Percentiles rank a stretch among this genome's conserved stretches.
These are phyloP conservation scores for Trametes pubescens DNA, from an alignment of 1,284 basidiomycete species.

Conservation along the genomic window DNA sequence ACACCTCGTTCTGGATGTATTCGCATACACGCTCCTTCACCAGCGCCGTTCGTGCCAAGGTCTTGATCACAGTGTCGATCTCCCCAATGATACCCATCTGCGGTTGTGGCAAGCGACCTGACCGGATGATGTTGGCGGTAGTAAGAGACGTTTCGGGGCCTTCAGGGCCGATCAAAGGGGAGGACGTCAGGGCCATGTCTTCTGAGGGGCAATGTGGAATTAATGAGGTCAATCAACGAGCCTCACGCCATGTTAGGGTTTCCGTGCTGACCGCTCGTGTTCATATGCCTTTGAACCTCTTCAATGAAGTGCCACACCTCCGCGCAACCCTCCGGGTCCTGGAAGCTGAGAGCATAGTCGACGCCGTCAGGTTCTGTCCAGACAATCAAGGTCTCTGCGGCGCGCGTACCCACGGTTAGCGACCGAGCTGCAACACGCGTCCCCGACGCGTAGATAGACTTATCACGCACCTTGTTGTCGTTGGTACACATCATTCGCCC, in stretches of 20 bases:
- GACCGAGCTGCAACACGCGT: constrained; percentile 17
- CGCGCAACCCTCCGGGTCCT: constrained; percentile 94
- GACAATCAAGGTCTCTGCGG: constrained; percentile 93
- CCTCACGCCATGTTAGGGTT: constrained; percentile 17
- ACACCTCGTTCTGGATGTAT: constrained; percentile 80
- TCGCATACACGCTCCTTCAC: constrained; percentile 85
- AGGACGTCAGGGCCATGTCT: constrained; percentile 60
- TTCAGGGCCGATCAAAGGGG: constrained; percentile 65
- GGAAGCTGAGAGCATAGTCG: constrained; percentile 97
- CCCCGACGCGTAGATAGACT: constrained; percentile 21
- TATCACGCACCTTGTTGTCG: constrained; percentile 83
- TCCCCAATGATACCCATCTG: constrained; percentile 77
- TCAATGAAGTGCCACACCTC: constrained; percentile 98
- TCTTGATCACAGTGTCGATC: constrained; percentile 80
- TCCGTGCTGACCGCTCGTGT: constrained; percentile 58
- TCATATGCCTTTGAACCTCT: constrained; percentile 92
- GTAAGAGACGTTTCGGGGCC: constrained; percentile 67
- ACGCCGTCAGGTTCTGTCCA: constrained; percentile 97
- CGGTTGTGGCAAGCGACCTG: constrained; percentile 75
- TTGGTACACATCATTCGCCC: constrained; percentile 88
- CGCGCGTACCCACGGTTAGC: constrained; percentile 16
- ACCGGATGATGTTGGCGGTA: constrained; percentile 68
- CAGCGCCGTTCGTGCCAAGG: constrained; percentile 66
- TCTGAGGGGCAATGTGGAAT: constrained; percentile 43
- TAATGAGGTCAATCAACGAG: constrained; percentile 12